Base-by-base conservation (phyloP, 2,329 filamentous ascomycete genomes). In the Mycogone perniciosa region DNA sequence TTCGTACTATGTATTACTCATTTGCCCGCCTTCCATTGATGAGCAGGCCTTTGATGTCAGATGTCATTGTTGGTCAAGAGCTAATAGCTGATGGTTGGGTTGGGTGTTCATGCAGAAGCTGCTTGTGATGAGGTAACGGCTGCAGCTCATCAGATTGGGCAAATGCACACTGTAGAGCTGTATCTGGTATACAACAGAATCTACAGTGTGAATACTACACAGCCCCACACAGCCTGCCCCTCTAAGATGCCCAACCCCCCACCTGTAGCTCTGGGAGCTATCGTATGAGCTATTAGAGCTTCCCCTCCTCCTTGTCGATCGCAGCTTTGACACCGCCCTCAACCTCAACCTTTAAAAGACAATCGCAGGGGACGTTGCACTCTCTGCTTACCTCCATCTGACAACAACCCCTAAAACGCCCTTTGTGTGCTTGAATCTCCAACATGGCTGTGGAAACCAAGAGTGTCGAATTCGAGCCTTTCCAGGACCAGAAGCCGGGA, bases 401-500 rank as follows among this genome's bases (percentile, higher is more conserved):
- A 37, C 20, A 33, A 20, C 8, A 11, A 48, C 10, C 7, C 31
- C 39, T 31, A 31, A 31, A 29, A 33, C n/a, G 11, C 4, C 27
- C 26, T 31, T 11, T 37, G 13, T 31, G 30, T 49, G 37, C 33
- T 46, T 42, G 31, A 4, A 5, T 34, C 31, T 33, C 33, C n/a
- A 79, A 57, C 65, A 93, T 96, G 89, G 73, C 74, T 59, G 67
- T 20, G 20, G 20, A 20, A 20, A 20, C 77, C 71, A 80, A 88
- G 72, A 89, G 86, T 49, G 88, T 96, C 64, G 81, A 86, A 61
- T 83, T 96, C 71, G 84, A 83, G 70, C 82, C 91, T 54, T 96
- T 93, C 73, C 80, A 86, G 58, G 93, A 97, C 80, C 93, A 99
- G 81, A 99, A 99, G 81, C 90, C 92, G 58, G 92, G 92, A 81